Base-by-base conservation (phyloP, 225 moss, liverwort and hornwort genomes). In the Physcomitrellopsis africana region DNA sequence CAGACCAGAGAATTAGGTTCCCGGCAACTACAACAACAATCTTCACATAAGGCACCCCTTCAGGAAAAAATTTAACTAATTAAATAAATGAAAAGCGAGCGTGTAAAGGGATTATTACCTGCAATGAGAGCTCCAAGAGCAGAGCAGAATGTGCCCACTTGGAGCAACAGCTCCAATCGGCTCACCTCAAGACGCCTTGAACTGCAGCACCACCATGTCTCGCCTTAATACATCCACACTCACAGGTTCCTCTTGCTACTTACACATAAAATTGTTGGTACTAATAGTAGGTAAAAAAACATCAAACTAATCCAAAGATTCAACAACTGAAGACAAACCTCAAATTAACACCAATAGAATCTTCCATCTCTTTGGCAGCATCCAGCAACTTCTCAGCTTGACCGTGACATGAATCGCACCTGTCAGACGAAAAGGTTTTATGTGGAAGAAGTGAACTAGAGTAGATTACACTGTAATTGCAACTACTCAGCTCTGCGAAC, bases 321-420 rank as follows among this genome's bases (percentile, higher is more conserved):
- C 45, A 69, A 73, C 73, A 49, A 62, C 16, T 42, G 17, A 63
- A 67, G 19, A 63, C 74, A 67, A 37, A 94, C 96, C 97, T 99
- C 81, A 99, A 86, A 62, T 93, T 95, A 8, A 99, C 95, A 15
- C 85, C 82, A 47, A 99, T 95, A 17, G 99, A 99, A 75, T 99
- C 99, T 84, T 99, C 99, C 95, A 99, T 93, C 73, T 99, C 99
- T 74, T 87, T 99, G 18, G 99, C 95, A 70, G 99, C 84, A 72
- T 95, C 93, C 52, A 99, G 87, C 70, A 99, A 78, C 69, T 93
- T 99, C 77, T 91, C 86, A 15, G 95, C 87, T 89, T 99, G 99
- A 76, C 99, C 99, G 78, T 99, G 99, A 76, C 91, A 91, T 53
- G 99, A 95, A 63, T 99, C 99, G 70, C 92, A 95, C 73, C 96